Percentiles rank a stretch among this genome's conserved stretches.
These are phyloP conservation scores for Eragrostis tef DNA, from an alignment of 202 grass and related monocot species.

Conservation along the genomic window DNA sequence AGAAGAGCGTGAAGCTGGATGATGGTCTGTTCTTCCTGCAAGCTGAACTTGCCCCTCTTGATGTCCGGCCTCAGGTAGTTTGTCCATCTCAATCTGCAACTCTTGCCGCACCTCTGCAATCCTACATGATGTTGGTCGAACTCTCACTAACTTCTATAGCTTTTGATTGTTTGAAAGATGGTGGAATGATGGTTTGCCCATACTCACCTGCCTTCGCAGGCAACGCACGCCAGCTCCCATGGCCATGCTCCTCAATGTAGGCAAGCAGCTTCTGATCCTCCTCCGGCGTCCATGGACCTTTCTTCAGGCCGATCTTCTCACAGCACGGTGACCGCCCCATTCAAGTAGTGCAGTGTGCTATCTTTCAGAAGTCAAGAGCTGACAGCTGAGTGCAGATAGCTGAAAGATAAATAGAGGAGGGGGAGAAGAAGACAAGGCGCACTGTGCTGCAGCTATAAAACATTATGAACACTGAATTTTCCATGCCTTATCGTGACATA, in stretches of 20 bases:
- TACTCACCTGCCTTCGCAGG: slow-evolving; percentile 82
- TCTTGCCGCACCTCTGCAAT: slow-evolving; percentile 94
- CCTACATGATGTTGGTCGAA: slow-evolving; percentile 54
- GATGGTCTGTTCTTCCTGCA: slow-evolving; percentile 93
- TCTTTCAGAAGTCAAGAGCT: slow-evolving; percentile 41
- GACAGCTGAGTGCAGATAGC: slow-evolving; percentile 39
- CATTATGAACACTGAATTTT: slow-evolving; percentile 52
- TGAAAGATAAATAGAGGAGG: slow-evolving; percentile 50
- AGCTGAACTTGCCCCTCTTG: slow-evolving; percentile 92
- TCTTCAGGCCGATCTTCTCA: slow-evolving; percentile 91
- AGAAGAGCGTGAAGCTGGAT: slow-evolving; percentile 93
- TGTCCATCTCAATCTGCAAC: slow-evolving; percentile 91
- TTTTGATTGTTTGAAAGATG: slow-evolving; percentile 12
- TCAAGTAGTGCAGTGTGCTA: slow-evolving; percentile 38
- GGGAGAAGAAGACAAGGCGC: slow-evolving; percentile 32
- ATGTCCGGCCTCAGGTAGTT: slow-evolving; percentile 93
- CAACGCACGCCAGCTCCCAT: slow-evolving; percentile 94
- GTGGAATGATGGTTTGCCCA: slow-evolving; percentile 39
- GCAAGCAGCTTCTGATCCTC: slow-evolving; percentile 96
- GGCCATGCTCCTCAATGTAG: slow-evolving; percentile 92
- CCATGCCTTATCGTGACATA: slow-evolving; percentile 42
- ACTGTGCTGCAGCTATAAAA: slow-evolving; percentile 34
- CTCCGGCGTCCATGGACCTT: slow-evolving; percentile 88
- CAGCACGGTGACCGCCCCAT: slow-evolving; percentile 94
- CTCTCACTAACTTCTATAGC: slow-evolving; percentile 30